Conservation (phyloP, 768 basidiomycete genomes). For the Exidia glandulosa region DNA sequence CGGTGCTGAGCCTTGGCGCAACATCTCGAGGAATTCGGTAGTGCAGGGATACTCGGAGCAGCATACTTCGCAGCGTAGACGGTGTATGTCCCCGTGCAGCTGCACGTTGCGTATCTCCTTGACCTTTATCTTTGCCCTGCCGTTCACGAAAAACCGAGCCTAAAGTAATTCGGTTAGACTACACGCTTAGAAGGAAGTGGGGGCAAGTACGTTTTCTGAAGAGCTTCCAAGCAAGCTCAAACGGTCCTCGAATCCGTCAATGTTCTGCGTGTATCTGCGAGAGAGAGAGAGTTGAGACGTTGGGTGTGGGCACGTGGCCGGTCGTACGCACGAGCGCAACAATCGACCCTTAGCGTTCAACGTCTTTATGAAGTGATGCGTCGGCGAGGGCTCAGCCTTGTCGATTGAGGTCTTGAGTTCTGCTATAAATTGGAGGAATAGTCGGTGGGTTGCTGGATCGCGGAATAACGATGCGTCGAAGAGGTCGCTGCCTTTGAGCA, state of each 20-base stretch:
- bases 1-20: conserved; percentile 61
- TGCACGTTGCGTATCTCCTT: conserved; percentile 82
- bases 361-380: conserved; percentile 28
- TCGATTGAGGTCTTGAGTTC: conserved; percentile 22
- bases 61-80: conserved; percentile 80
- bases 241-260: conserved; percentile 84
- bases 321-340: conserved; percentile 15
- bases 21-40: conserved; percentile 48
- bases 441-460: conserved; percentile 22
- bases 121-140: conserved; percentile 53
- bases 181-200: conserved; percentile 10
- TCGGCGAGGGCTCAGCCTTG: conserved; percentile 25
- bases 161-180: not conserved
- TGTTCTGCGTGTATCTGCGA: conserved; percentile 36
- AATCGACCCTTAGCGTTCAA: conserved; percentile 28
- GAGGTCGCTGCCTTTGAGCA: conserved; percentile 30
- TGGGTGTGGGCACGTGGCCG: not conserved
- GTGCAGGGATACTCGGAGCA: conserved; percentile 68
- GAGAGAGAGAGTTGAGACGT: not conserved
- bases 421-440: conserved; percentile 34
- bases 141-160: conserved; percentile 32
- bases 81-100: conserved; percentile 87
- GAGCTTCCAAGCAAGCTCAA: conserved; percentile 65
- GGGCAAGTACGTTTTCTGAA: conserved; percentile 30
- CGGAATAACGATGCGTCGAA: conserved; percentile 30